Evolutionary conservation across 805 yeast species (phyloP).

Genomic region (Torulaspora maleeae): DNA sequence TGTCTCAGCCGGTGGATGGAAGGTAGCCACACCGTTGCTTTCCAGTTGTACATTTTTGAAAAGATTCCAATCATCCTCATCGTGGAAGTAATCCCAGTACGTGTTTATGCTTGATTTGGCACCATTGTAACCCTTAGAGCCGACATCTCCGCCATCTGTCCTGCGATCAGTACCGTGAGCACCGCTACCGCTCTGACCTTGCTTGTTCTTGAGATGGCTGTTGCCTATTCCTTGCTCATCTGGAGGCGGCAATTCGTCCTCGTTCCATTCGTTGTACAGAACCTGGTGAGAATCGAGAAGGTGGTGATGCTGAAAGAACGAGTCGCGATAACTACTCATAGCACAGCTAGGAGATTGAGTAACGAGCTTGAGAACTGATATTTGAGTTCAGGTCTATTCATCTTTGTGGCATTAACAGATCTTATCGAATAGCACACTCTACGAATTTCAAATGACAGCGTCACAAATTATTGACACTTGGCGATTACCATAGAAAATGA

Average conservation of each 20-base stretch:
- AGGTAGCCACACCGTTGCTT: slow-evolving; percentile 26
- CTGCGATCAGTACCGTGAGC: slow-evolving; percentile 1
- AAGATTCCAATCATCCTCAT: slow-evolving; percentile 32
- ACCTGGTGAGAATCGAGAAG: slow-evolving; percentile 24
- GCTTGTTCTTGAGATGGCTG: slow-evolving; percentile 11
- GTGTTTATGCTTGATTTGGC: slow-evolving; percentile 11
- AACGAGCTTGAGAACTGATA: background rate
- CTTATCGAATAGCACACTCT: too few species aligned
- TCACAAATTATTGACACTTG: slow-evolving; percentile 3
- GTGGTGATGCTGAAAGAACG: slow-evolving; percentile 30
- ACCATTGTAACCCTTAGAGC: slow-evolving; percentile 6
- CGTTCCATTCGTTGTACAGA: slow-evolving; percentile 31
- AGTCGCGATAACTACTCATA: slow-evolving; percentile 26
- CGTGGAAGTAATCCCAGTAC: slow-evolving; percentile 34
- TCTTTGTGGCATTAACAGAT: background rate
- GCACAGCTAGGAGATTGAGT: background rate
- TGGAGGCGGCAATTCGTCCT: slow-evolving; percentile 29
- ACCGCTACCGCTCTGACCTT: slow-evolving; percentile 3
- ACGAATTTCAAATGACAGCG: background rate
- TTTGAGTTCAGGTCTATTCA: background rate
- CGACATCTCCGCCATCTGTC: slow-evolving; percentile 3
- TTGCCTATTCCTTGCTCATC: slow-evolving; percentile 21
- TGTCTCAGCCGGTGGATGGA: slow-evolving; percentile 10
- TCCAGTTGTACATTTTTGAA: slow-evolving; percentile 25
- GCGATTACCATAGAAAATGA: background rate